Evolutionary conservation across 208 protist species (phyloP), one percentile per base, ranked within the genome.

Genomic region (Leptomonas pyrrhocoris): DNA sequence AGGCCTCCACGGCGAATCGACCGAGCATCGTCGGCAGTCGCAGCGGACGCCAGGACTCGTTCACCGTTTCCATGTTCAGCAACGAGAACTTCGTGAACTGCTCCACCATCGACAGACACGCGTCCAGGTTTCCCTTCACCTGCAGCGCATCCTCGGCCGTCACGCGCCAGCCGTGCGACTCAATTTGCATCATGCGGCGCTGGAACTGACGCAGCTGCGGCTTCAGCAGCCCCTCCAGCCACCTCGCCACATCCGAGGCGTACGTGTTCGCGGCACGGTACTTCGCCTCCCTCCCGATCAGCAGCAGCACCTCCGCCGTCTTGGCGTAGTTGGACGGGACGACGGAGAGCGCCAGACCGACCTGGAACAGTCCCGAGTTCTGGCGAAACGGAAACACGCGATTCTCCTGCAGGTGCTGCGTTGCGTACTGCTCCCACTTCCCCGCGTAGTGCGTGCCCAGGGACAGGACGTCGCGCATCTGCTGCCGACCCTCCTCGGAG

Each of bases 31-130:
- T 62, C 6, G 73, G 74, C 21, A 94, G 51, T n/a, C 77, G 80
- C 53, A 91, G 72, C 31, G 92, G 87, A 12, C 84, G 86, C 89
- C 86, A 94, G 49, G 71, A 74, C 66, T 93, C 81, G 31, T 82
- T 82, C 54, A 94, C 80, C 28, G 71, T 77, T n/a, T 94, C 86
- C 83, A 89, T 84, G 73, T 90, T 96, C 25, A 94, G 73, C 70
- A 68, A 57, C 34, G 88, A 85, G 49, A 94, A 83, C n/a, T 79
- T 81, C 1, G 83, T 46, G 73, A 93, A 93, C 48, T 86, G 76
- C 58, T 94, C 83, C 28, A 93, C 83, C 66, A 93, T 71, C 2
- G 73, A 69, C 48, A 81, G 55, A 58, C 87, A 94, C 19, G 82
- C 81, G 54, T 91, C 79, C n/a, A 96, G 60, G 68, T 93, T 79